Evolutionary conservation across 2,329 filamentous ascomycete genomes (phyloP).

Genomic region (Bertia moriformis): DNA sequence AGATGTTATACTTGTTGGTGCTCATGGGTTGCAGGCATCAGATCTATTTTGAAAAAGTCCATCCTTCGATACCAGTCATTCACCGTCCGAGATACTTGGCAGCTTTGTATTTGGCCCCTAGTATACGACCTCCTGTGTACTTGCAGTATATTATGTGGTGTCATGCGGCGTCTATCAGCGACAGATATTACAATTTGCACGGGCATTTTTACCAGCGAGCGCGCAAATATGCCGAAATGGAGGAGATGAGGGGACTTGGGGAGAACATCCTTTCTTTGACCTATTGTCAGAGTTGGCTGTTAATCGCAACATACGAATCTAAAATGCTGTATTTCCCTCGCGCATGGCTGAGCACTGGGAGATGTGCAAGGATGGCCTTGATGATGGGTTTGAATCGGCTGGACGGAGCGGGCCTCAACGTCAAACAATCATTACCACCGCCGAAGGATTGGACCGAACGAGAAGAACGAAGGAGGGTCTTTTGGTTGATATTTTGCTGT

Average conservation of each 20-base stretch:
- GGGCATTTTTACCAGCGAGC: slow-evolving; percentile 8
- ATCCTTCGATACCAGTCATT: slow-evolving; percentile 7
- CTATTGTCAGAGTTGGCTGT: slow-evolving; percentile 46
- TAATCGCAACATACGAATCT: slow-evolving; percentile 50
- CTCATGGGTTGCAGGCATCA: slow-evolving; percentile 3
- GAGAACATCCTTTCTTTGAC: slow-evolving; percentile 33
- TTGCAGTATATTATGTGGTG: slow-evolving; percentile 9
- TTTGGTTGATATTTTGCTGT: slow-evolving; percentile 50
- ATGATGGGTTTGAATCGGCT: slow-evolving; percentile 57
- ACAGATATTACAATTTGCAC: slow-evolving; percentile 5
- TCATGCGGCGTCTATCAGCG: slow-evolving; percentile 4
- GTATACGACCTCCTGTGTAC: slow-evolving; percentile 8
- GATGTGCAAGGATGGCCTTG: slow-evolving; percentile 40
- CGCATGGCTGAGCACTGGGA: slow-evolving; percentile 52
- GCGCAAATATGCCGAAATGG: slow-evolving; percentile 6
- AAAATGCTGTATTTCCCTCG: slow-evolving; percentile 55
- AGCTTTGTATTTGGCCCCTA: slow-evolving; percentile 5
- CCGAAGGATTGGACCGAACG: slow-evolving; percentile 52
- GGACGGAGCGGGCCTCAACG: slow-evolving; percentile 41
- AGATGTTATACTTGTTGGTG: neutral
- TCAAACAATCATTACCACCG: slow-evolving; percentile 49
- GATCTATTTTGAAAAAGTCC: slow-evolving; percentile 7
- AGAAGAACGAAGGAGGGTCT: slow-evolving; percentile 53
- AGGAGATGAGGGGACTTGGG: slow-evolving; percentile 7
- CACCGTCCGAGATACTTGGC: slow-evolving; percentile 5